A percentile compares a stretch with the other conserved stretches of the same genome.
These are phyloP conservation scores for Globisporangium megalacanthum DNA, from an alignment of 352 stramenopile species.

Conservation along the genomic window DNA sequence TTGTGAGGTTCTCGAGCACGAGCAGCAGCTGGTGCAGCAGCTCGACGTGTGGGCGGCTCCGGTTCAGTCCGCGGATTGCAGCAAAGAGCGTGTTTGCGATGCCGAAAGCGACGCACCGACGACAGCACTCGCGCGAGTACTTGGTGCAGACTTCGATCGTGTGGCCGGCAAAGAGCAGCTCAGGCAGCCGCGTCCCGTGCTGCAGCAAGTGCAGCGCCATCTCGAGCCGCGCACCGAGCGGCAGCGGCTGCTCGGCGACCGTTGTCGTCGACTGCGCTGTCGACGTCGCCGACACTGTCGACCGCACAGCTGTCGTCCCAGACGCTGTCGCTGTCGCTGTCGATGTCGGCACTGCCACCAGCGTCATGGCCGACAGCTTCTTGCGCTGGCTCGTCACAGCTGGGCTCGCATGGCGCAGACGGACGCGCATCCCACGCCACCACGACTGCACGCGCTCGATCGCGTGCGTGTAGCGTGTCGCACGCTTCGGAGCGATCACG, in stretches of 20 bases:
- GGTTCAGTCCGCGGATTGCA: slow-evolving; percentile 92
- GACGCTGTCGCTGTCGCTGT: slow-evolving; percentile 14
- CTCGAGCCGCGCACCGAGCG: slow-evolving; percentile 52
- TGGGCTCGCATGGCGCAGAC: slow-evolving; percentile 33
- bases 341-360: slow-evolving; percentile 23
- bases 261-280: background rate
- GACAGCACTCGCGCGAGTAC: slow-evolving; percentile 88
- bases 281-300: background rate
- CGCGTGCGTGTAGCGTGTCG: slow-evolving; percentile 4
- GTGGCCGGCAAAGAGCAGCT: slow-evolving; percentile 91
- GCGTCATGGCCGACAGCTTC: slow-evolving; percentile 46
- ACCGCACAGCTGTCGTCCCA: slow-evolving; percentile 6
- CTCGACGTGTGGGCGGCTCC: slow-evolving; percentile 93
- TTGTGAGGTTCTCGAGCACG: slow-evolving; percentile 85
- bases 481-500: slow-evolving; percentile 11
- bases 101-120: slow-evolving; percentile 80
- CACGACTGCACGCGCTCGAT: slow-evolving; percentile 51
- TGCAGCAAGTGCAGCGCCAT: slow-evolving; percentile 70
- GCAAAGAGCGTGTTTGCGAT: slow-evolving; percentile 89
- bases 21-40: slow-evolving; percentile 86
- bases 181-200: slow-evolving; percentile 81
- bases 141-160: slow-evolving; percentile 91
- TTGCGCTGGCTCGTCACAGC: slow-evolving; percentile 46
- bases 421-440: slow-evolving; percentile 65
- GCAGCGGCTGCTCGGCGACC: slow-evolving; percentile 31